phyloP scores from a whole-genome alignment of 768 basidiomycete genomes.

The Boletus tomentosulus region DNA sequence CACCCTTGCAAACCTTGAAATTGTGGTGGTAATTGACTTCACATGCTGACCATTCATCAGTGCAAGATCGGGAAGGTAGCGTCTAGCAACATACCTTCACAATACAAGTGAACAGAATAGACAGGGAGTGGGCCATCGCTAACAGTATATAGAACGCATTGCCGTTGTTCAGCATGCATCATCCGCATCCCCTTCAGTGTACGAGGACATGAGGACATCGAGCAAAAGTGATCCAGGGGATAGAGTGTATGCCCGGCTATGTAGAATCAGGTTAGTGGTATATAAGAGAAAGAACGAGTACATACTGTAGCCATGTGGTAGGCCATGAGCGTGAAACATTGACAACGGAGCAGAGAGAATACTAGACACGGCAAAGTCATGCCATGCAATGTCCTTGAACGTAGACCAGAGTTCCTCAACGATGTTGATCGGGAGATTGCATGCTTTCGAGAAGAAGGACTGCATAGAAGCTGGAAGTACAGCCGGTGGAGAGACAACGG shows the following conservation, averaged over 20 bases:
- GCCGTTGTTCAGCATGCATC: not conserved
- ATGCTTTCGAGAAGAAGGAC: not conserved
- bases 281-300: too few relatives aligned
- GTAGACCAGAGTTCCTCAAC: not conserved
- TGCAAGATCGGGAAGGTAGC: too few relatives aligned
- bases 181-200: too few relatives aligned
- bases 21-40: constrained; percentile 5
- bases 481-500: not conserved
- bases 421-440: not conserved
- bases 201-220: not conserved
- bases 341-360: not conserved
- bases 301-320: not conserved
- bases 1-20: not conserved
- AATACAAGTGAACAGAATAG: not conserved
- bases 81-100: constrained; percentile 1
- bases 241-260: not conserved
- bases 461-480: not conserved
- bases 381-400: not conserved
- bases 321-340: not conserved
- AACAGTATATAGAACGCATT: not conserved
- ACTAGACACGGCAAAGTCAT: fast-evolving
- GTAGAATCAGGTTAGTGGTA: not conserved
- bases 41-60: not conserved
- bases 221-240: not conserved
- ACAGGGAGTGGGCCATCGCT: not conserved